Base-by-base conservation (phyloP, 1,284 basidiomycete genomes). In the Ustilago crameri region DNA sequence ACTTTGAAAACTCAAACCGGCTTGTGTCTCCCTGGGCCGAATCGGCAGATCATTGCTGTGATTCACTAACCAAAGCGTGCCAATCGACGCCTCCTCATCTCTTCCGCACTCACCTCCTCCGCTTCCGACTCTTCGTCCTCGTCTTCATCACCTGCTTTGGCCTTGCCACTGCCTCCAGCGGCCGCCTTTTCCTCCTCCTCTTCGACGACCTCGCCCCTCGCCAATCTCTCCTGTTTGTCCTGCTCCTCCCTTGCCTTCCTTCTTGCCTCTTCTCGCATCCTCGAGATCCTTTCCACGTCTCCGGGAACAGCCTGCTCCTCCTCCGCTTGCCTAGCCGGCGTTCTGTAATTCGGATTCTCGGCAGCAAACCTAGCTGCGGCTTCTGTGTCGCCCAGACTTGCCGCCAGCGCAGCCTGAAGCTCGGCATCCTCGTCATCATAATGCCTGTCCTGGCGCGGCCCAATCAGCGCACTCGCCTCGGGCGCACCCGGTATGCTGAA, bases 341-440 rank as follows among this genome's bases (percentile, higher is more conserved):
- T 9, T 4, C 53, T 47, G 24, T 57, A 34, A 35, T 27, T 51
- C 15, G 58, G 60, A 44, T 54, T 56, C 32, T 51, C 53, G 1
- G 60, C 48, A 8, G 56, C 52, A 15, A 65, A 64, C 4, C 61
- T 18, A 1, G 50, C 58, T 9, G 60, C 72, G 3, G 62, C 70
- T 14, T 56, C 58, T 0, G 57, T 63, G 42, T 79, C 75, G 9
- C 72, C 67, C 54, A 79, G 56, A 38, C 68, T 72, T 18, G 76
- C 76, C 15, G 74, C 76, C 0, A 80, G 60, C 5, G 78, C 78
- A n/a, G 74, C 70, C 47, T 80, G 78, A n/a, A 80, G 50, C 35
- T 78, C 68, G 12, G 75, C 71, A 51, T 80, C 78, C 47, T 80
- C 78, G 40, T 80, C 78, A 43, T 80, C 78, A 34, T 80, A 80